Evolutionary conservation across 129 eudicot genomes (phyloP).

Genomic region (Oenanthe sinensis): DNA sequence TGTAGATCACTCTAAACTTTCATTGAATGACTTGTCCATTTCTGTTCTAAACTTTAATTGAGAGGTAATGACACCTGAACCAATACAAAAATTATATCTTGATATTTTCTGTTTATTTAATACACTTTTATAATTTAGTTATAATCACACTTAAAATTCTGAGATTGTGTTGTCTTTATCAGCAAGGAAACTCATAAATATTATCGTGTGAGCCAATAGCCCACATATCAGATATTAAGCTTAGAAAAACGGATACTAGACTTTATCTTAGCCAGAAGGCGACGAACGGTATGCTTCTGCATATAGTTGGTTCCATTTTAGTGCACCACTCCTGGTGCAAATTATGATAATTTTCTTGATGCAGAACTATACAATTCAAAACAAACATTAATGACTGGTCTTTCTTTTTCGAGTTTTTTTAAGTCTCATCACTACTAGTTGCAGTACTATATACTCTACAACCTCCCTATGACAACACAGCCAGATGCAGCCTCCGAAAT

Average conservation of each 20-base stretch:
- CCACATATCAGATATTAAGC: neutral
- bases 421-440: neutral
- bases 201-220: neutral
- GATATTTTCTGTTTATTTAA: no score
- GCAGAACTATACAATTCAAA: neutral
- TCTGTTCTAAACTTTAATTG: no score
- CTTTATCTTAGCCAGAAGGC: neutral
- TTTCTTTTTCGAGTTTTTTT: no score
- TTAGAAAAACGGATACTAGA: neutral
- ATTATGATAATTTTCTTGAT: neutral
- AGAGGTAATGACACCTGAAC: no score
- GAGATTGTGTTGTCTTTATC: neutral
- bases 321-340: neutral
- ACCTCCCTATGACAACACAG: neutral
- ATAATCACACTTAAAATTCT: neutral
- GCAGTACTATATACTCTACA: neutral
- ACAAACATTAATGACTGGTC: no score
- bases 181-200: neutral
- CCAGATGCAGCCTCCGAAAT: neutral
- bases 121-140: no score
- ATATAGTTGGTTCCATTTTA: no score
- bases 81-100: no score
- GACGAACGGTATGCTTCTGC: no score
- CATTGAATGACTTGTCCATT: no score
- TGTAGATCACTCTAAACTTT: no score